phyloP scores from a whole-genome alignment of 306 rosid genomes.

The Herpetospermum pedunculosum region DNA sequence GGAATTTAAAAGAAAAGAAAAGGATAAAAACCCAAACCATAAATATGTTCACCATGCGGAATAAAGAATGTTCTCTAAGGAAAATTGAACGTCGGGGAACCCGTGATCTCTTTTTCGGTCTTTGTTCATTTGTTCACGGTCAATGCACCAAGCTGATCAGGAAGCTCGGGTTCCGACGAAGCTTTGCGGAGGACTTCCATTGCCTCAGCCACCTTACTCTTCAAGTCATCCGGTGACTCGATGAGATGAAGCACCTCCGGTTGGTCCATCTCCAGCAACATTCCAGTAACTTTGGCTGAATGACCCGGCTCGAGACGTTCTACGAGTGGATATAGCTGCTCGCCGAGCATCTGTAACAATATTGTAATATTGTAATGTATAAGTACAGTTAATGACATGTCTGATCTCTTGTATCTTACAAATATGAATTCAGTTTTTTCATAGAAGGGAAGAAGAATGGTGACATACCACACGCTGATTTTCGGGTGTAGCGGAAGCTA shows the following conservation, averaged over 20 bases:
- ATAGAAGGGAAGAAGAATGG: background rate
- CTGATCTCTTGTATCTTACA: no score
- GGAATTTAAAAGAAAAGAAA: background rate
- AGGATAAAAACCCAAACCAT: slow-evolving; percentile 1
- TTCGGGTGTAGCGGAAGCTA: slow-evolving; percentile 73
- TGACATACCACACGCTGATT: slow-evolving; percentile 56
- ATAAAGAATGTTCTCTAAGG: slow-evolving; percentile 10
- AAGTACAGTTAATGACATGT: background rate
- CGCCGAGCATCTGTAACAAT: slow-evolving; percentile 69
- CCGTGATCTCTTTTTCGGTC: background rate
- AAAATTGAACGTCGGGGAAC: background rate
- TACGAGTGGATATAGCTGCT: slow-evolving; percentile 77
- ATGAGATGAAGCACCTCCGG: slow-evolving; percentile 90
- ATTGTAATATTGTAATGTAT: background rate
- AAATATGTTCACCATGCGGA: slow-evolving; percentile 15
- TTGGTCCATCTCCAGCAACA: slow-evolving; percentile 93
- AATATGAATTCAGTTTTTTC: background rate
- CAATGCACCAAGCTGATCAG: slow-evolving; percentile 43
- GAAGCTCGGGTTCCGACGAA: slow-evolving; percentile 36
- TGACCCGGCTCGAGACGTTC: slow-evolving; percentile 41
- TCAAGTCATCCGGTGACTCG: slow-evolving; percentile 75
- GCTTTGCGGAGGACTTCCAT: slow-evolving; percentile 67
- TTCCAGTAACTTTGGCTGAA: slow-evolving; percentile 78
- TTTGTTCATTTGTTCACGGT: slow-evolving; percentile 34
- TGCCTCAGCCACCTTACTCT: slow-evolving; percentile 77